Conservation (phyloP, 768 basidiomycete species). For the Lentinula lateritia region DNA sequence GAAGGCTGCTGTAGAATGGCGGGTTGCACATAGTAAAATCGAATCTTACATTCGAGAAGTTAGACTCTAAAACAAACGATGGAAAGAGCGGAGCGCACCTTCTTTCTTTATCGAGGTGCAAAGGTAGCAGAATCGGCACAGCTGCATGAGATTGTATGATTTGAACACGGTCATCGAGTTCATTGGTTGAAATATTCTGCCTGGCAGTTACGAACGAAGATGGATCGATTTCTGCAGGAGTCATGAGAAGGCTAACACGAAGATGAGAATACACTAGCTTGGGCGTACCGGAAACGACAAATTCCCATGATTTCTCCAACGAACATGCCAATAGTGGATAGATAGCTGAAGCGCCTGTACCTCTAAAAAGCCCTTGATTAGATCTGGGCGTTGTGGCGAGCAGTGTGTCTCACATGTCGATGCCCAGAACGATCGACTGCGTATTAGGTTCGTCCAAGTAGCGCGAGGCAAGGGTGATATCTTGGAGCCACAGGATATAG, state of each 20-base stretch:
- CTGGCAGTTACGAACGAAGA: slow-evolving; percentile 52
- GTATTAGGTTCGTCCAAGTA: slow-evolving; percentile 4
- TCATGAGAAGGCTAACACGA: neutral
- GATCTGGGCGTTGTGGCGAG: no score
- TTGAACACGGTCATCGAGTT: slow-evolving; percentile 43
- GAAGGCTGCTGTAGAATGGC: slow-evolving; percentile 79
- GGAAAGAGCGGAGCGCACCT: neutral
- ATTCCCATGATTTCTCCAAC: slow-evolving; percentile 45
- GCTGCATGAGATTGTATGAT: slow-evolving; percentile 32
- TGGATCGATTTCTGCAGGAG: slow-evolving; percentile 62
- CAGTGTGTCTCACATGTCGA: slow-evolving; percentile 62
- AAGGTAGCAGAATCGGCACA: slow-evolving; percentile 42
- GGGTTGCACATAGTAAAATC: slow-evolving; percentile 95
- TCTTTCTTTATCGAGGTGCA: slow-evolving; percentile 11
- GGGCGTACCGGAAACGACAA: slow-evolving; percentile 58
- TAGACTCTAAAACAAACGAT: neutral
- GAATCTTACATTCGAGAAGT: slow-evolving; percentile 29
- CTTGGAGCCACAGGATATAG: slow-evolving; percentile 83
- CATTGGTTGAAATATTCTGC: slow-evolving; percentile 54
- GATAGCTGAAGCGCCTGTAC: slow-evolving; percentile 87
- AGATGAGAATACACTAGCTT: neutral
- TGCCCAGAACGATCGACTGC: slow-evolving; percentile 33
- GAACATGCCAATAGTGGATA: slow-evolving; percentile 76
- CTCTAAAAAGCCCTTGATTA: slow-evolving; percentile 39
- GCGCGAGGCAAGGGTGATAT: slow-evolving; percentile 40